Evolutionary conservation across 2,329 filamentous ascomycete genomes (phyloP).

Genomic region (Penicillium freii): DNA sequence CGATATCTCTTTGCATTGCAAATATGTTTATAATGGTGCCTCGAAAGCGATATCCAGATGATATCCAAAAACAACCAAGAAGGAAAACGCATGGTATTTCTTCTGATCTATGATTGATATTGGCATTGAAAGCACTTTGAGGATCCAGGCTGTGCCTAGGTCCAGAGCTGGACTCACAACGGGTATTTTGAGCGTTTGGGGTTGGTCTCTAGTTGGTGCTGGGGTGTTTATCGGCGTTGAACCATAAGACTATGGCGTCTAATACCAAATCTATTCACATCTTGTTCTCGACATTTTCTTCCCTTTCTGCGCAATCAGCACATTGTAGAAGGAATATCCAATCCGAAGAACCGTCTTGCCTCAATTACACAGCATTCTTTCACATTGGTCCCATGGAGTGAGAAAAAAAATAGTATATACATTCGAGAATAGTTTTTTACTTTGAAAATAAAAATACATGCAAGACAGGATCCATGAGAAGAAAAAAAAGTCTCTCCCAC

Average conservation of each 20-base stretch:
- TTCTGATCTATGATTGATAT: neutral
- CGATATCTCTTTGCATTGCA: neutral
- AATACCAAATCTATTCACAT: neutral
- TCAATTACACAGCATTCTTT: neutral
- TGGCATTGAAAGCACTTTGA: neutral
- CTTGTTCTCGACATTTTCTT: too few species aligned
- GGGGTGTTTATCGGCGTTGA: neutral
- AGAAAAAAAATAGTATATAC: constrained; percentile 13
- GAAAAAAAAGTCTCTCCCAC: neutral
- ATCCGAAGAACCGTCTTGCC: neutral
- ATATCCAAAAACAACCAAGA: neutral
- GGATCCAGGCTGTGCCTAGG: neutral
- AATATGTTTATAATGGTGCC: neutral
- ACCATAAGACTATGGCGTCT: neutral
- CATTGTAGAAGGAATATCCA: neutral
- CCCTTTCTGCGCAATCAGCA: neutral
- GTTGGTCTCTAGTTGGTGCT: too few species aligned
- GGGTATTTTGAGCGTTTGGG: too few species aligned
- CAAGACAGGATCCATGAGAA: neutral
- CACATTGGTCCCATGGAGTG: neutral
- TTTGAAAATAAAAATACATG: constrained; percentile 5
- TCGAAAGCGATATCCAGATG: neutral
- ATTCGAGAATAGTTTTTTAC: constrained; percentile 11
- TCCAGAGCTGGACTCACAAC: neutral
- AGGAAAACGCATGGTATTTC: neutral